Evolutionary conservation across 2,329 filamentous ascomycete species (phyloP), one percentile per base, ranked within the genome.

Genomic region (Neodidymelliopsis sp.): DNA sequence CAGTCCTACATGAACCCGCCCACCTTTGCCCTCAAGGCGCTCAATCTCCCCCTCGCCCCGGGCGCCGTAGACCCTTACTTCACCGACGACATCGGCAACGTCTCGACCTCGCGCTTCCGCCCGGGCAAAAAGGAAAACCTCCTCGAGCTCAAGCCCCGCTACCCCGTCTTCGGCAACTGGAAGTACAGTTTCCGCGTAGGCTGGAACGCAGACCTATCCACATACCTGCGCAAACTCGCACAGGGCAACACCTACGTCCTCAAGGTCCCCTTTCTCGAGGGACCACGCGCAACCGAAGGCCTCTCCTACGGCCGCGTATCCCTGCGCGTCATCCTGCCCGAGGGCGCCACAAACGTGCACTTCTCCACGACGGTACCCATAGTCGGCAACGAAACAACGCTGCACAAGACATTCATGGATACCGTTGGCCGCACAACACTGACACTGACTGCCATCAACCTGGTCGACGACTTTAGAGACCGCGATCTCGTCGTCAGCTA

Each of bases 91-190:
- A 96, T 99, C 67, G 94, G 94, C 60, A 99, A 99, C 69, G 91
- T 99, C 22, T 96, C 92, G 20, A 99, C 94, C 1, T 96, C 91
- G 46, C 84, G 84, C 55, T 99, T 96, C 82, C 84, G 92, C 54
- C 85, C 81, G 60, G 89, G 84, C 70, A 84, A 82, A 70, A 85
- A 88, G 16, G 89, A 93, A 74, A 88, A 90, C n/a, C 78, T 88
- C 30, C 82, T 99, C 20, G 92, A 97, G 74, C 81, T 97, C 56
- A 94, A 92, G 80, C 94, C 94, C 15, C 85, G 94, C 41, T 99
- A 96, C 74, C 94, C 94, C n/a, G 74, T 99, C 18, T 99, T 97
- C 66, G 94, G 94, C 52, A 91, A 90, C 53, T 99, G 94, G 94
- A 96, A 96, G 75, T 97, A 97, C 75, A 94, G 90, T 59, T 99